A percentile compares a stretch with the other conserved stretches of the same genome.
These are phyloP conservation scores for Rhynchosporium secalis DNA, from an alignment of 2,329 filamentous ascomycete genomes.

Conservation along the genomic window DNA sequence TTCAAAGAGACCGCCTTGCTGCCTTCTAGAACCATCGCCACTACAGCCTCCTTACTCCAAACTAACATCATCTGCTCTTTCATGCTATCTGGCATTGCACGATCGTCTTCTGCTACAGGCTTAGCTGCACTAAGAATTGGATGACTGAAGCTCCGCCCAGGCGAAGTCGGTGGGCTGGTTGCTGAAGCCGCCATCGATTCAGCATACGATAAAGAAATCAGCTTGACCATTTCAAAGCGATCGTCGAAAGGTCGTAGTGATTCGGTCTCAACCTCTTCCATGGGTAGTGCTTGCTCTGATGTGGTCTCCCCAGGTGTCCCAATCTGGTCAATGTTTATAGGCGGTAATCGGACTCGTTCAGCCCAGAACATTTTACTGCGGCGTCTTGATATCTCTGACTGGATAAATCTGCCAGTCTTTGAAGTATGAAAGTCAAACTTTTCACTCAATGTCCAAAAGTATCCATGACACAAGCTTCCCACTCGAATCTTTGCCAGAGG, in stretches of 20 bases:
- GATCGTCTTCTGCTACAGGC: constrained; percentile 45
- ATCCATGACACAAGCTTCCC: constrained; percentile 83
- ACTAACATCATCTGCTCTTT: constrained; percentile 74
- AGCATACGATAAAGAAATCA: constrained; percentile 71
- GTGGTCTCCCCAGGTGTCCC: constrained; percentile 51
- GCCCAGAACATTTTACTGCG: constrained; percentile 78
- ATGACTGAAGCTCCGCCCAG: constrained; percentile 62
- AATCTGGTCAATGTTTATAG: constrained; percentile 63
- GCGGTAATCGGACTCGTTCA: constrained; percentile 69
- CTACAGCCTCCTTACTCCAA: constrained; percentile 76
- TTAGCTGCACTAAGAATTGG: constrained; percentile 57
- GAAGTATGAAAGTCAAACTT: constrained; percentile 75
- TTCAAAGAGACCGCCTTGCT: constrained; percentile 73
- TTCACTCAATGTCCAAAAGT: constrained; percentile 78
- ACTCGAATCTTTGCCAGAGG: constrained; percentile 74
- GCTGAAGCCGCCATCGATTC: constrained; percentile 62
- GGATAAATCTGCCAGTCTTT: constrained; percentile 67
- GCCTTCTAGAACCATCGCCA: constrained; percentile 66
- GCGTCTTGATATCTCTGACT: constrained; percentile 73
- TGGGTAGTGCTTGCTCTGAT: constrained; percentile 45
- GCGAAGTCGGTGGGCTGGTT: constrained; percentile 68
- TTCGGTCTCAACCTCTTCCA: constrained; percentile 59
- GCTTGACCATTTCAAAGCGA: constrained; percentile 68
- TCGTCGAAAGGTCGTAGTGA: constrained; percentile 75
- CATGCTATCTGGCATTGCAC: constrained; percentile 65